Conservation (phyloP, 1,139 yeast species). For the Taiozyma onychis region DNA sequence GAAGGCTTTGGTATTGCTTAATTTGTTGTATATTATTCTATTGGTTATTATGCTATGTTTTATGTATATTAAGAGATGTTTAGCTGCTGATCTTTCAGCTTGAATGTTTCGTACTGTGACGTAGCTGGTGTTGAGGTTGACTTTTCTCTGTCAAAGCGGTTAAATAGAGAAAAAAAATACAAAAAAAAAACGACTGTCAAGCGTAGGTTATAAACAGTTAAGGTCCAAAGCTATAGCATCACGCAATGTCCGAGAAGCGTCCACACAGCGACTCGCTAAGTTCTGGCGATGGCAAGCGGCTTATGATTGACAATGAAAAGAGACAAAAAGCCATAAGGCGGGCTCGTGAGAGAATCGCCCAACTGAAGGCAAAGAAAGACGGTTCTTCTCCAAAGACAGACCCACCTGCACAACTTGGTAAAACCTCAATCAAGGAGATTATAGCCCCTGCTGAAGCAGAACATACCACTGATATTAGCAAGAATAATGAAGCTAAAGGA, state of each 20-base stretch:
- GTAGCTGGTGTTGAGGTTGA: too few relatives aligned
- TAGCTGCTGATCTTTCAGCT: neutral
- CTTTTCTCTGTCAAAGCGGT: too few relatives aligned
- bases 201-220: neutral
- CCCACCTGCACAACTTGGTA: neutral
- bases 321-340: slow-evolving; percentile 15
- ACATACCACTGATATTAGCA: neutral
- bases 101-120: too few relatives aligned
- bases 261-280: neutral
- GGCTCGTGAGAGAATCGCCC: slow-evolving; percentile 22
- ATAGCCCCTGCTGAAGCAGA: neutral
- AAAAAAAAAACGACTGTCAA: neutral
- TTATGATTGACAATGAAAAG: neutral
- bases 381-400: neutral
- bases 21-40: neutral
- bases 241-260: neutral
- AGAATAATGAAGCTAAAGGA: slow-evolving; percentile 29
- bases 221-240: neutral
- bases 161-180: too few relatives aligned
- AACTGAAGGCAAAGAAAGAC: slow-evolving; percentile 11
- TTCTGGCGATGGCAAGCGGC: slow-evolving; percentile 4
- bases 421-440: neutral
- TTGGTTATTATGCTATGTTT: neutral
- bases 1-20: slow-evolving; percentile 77
- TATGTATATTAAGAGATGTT: neutral